Base-by-base conservation (phyloP, 805 yeast genomes). In the Cyberlindnera maritima region DNA sequence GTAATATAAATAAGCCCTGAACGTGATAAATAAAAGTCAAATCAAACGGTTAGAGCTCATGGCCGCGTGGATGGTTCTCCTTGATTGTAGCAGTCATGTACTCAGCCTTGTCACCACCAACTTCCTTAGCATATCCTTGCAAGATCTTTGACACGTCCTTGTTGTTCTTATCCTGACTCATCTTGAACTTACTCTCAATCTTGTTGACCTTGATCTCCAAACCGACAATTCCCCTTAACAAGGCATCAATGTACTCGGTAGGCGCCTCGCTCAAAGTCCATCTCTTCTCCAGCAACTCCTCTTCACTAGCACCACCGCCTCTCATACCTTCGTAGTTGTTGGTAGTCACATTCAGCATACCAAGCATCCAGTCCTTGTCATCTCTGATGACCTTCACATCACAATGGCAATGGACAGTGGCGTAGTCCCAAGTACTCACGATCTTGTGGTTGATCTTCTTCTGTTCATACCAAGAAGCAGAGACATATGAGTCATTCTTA, bases 361-460 rank as follows among this genome's bases (percentile, higher is more conserved):
- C 48, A 35, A 73, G 54, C 10, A 81, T 69, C 66, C 75, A 78
- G 15, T 67, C 74, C 20, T 61, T 57, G 44, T 76, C 79, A 43
- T 75, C 79, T 18, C 70, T 60, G 14, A 77, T 58, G 21, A 74
- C 50, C 21, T 50, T 66, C 10, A 83, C 72, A 25, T 61, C 71
- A 3, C 88, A 88, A 47, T 75, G 67, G 36, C 75, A 67, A 56
- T 83, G 86, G 28, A 76, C 80, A 4, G 77, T 64, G 2, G 77
- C 79, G 62, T 75, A 81, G 59, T 79, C 82, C 87, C 87, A 83
- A 1, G 88, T 82, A 15, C 88, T 86, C n/a, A 81, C 88, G 36
- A 70, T 72, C 57, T 80, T 81, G 50, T 79, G 83, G 28, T 83
- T 77, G 40, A 69, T 70, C 39, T 71, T 64, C 64, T 82, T 81